A percentile compares a stretch with the other conserved stretches of the same genome.
Conservation (phyloP, 2,329 filamentous ascomycete species). For the Clarireedia homoeocarpa region DNA sequence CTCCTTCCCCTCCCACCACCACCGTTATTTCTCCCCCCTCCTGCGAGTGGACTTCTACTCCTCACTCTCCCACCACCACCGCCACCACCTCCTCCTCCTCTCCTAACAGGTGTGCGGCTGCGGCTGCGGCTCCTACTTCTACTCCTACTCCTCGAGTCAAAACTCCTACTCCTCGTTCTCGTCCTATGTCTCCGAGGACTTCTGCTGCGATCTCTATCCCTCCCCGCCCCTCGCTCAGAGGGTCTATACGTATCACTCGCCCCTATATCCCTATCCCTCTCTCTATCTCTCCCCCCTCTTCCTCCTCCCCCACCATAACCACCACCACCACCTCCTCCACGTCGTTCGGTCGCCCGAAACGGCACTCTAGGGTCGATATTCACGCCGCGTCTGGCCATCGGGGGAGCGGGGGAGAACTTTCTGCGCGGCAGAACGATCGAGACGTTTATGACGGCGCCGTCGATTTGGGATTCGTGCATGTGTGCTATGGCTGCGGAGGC, state of each 20-base stretch:
- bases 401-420: conserved; percentile 74
- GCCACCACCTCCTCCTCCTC: not conserved
- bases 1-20: conserved; percentile 35
- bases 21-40: conserved; percentile 17
- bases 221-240: not conserved
- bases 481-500: conserved; percentile 86
- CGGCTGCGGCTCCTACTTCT: not conserved
- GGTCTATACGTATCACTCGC: not conserved
- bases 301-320: conserved; percentile 6
- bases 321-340: conserved; percentile 8
- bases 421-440: conserved; percentile 31
- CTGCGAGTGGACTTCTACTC: not conserved
- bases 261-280: not conserved
- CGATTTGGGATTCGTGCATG: conserved; percentile 88
- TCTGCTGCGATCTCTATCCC: not conserved
- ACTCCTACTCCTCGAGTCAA: not conserved
- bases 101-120: not conserved
- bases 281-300: conserved; percentile 12
- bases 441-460: conserved; percentile 30
- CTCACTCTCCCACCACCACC: not conserved
- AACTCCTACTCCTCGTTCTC: not conserved
- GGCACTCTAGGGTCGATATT: conserved; percentile 47
- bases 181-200: not conserved
- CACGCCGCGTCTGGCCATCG: conserved; percentile 55
- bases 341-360: conserved; percentile 5